Percentiles rank a stretch among this genome's conserved stretches.
Conservation (phyloP, 2,329 filamentous ascomycete species). For the Neurospora sp. region DNA sequence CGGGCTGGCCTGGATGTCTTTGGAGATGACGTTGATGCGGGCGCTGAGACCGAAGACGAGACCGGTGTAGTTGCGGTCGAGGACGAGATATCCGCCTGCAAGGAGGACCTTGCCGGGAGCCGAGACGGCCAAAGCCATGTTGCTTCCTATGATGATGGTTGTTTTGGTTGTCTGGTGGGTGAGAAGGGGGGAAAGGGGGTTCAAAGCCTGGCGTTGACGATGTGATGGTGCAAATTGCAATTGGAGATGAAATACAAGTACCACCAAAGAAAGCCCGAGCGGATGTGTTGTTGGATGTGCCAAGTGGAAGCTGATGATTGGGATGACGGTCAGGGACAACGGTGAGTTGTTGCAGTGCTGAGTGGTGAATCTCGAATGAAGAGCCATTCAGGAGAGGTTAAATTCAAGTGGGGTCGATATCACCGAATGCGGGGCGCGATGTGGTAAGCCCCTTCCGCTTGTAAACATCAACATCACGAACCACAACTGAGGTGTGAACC, state of each 20-base stretch:
- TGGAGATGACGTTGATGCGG: slow-evolving; percentile 54
- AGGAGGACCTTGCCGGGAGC: slow-evolving; percentile 94
- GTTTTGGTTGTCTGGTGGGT: not conserved
- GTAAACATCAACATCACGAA: not conserved
- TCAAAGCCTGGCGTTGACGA: not conserved
- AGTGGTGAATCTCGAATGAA: not conserved
- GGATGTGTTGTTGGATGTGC: not conserved
- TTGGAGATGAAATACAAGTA: not conserved
- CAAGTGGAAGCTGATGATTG: not conserved
- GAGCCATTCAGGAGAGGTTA: not conserved
- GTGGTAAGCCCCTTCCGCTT: not conserved
- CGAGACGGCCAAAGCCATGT: slow-evolving; percentile 51
- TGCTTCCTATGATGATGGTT: slow-evolving; percentile 24
- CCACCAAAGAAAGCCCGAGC: not conserved
- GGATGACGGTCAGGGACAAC: not conserved
- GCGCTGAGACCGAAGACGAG: slow-evolving; percentile 59
- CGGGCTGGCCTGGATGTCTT: slow-evolving; percentile 45
- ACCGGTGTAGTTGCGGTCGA: slow-evolving; percentile 78
- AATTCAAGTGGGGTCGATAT: not conserved
- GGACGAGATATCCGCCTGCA: slow-evolving; percentile 87
- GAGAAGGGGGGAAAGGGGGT: not conserved
- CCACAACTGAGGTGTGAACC: not conserved
- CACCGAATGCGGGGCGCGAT: not conserved
- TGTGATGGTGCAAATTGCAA: not conserved
- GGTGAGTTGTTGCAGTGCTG: not conserved